phyloP scores from a whole-genome alignment of 768 basidiomycete genomes.

The Pleurotus djamor region DNA sequence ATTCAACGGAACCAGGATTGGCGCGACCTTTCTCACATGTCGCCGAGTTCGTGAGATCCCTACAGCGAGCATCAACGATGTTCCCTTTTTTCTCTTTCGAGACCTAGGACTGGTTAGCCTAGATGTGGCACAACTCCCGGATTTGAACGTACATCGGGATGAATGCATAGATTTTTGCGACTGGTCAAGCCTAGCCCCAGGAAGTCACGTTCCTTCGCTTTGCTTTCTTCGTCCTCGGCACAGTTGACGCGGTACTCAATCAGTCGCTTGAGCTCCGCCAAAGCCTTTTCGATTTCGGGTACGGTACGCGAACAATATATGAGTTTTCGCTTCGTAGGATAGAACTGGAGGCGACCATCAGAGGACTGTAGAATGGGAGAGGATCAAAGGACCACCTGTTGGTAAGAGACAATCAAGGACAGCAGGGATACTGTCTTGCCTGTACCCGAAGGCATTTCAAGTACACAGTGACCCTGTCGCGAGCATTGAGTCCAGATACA shows the following conservation, averaged over 20 bases:
- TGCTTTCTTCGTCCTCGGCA: constrained; percentile 74
- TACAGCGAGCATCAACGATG: constrained; percentile 94
- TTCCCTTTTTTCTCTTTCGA: constrained; percentile 98
- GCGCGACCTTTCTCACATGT: constrained; percentile 80
- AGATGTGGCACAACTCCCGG: neutral
- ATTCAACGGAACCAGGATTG: constrained; percentile 85
- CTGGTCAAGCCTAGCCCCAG: constrained; percentile 92
- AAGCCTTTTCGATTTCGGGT: constrained; percentile 98
- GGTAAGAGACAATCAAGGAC: constrained; percentile 95
- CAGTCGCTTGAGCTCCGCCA: constrained; percentile 91
- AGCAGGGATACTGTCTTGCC: constrained; percentile 98
- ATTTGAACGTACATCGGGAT: constrained; percentile 73
- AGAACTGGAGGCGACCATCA: constrained; percentile 51
- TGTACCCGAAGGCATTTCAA: constrained; percentile 99
- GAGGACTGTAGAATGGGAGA: neutral
- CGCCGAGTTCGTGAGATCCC: constrained; percentile 88
- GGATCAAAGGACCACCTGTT: constrained; percentile 59
- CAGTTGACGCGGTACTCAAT: constrained; percentile 82
- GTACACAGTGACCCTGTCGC: constrained; percentile 92
- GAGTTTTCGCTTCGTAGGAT: constrained; percentile 89
- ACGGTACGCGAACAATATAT: constrained; percentile 99
- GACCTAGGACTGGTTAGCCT: constrained; percentile 49
- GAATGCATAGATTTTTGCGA: constrained; percentile 94
- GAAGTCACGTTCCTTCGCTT: constrained; percentile 77
- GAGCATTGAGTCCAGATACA: neutral